phyloP scores from a whole-genome alignment of 2,329 filamentous ascomycete genomes.

The Sordariomycetes sp. region DNA sequence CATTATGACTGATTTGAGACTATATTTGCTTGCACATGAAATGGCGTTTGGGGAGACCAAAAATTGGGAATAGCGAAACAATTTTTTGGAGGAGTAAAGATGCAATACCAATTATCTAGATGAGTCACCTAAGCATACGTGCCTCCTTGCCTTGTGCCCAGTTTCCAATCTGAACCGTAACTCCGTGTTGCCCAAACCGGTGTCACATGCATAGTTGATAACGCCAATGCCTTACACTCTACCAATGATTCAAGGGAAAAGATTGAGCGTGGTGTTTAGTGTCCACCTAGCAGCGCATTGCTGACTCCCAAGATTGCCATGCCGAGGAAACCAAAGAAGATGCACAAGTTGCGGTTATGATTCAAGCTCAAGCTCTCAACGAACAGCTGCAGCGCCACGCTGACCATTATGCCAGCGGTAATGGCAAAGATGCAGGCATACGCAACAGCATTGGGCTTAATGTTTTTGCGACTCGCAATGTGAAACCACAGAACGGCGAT shows the following conservation, averaged over 20 bases:
- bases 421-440: slow-evolving; percentile 80
- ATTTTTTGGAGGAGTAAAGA: no score
- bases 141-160: no score
- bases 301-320: slow-evolving; percentile 84
- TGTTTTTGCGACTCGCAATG: slow-evolving; percentile 45
- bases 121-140: no score
- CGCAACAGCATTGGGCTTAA: slow-evolving; percentile 42
- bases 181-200: no score
- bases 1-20: no score
- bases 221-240: no score
- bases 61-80: no score
- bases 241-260: not conserved
- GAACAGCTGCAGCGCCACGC: slow-evolving; percentile 82
- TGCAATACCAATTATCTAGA: no score
- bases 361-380: slow-evolving; percentile 77
- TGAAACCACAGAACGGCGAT: slow-evolving; percentile 83
- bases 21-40: no score
- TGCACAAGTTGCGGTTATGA: slow-evolving; percentile 68
- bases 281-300: slow-evolving; percentile 64
- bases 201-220: no score
- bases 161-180: no score
- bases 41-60: no score
- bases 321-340: slow-evolving; percentile 71
- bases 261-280: not conserved
- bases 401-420: slow-evolving; percentile 92